Conservation (phyloP, 192 early-diverging fungal genomes). For the Backusella luteola region DNA sequence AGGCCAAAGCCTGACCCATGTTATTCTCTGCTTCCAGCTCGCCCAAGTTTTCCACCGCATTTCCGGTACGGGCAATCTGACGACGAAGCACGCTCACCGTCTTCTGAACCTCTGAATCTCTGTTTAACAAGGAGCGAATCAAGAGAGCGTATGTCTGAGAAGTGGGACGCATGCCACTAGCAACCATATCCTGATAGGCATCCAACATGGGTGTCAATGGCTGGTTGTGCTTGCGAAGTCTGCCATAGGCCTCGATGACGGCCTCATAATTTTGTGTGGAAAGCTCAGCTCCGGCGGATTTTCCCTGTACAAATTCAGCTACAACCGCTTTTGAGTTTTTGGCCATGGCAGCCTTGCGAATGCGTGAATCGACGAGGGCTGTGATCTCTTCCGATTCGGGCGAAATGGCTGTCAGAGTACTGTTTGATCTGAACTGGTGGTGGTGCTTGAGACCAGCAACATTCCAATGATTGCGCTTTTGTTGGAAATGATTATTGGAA, state of each 20-base stretch:
- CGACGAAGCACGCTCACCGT: constrained; percentile 18
- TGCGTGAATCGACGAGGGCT: not conserved
- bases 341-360: not conserved
- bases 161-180: constrained; percentile 19
- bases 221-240: constrained; percentile 8
- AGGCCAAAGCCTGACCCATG: constrained; percentile 31
- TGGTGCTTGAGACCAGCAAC: not conserved
- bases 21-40: constrained; percentile 34
- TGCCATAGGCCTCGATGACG: constrained; percentile 22
- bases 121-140: constrained; percentile 23
- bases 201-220: constrained; percentile 13
- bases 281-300: not conserved
- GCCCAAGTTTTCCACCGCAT: not conserved
- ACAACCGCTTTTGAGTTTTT: constrained; percentile 14
- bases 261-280: constrained; percentile 23
- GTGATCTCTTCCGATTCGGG: constrained; percentile 3
- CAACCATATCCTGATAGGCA: constrained; percentile 35
- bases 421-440: not conserved
- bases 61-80: constrained; percentile 22
- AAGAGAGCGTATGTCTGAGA: constrained; percentile 32
- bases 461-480: not conserved
- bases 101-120: constrained; percentile 34
- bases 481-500: constrained; percentile 1
- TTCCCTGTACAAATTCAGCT: constrained; percentile 16
- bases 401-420: not conserved